Evolutionary conservation across 345 rosid genomes (phyloP).

Genomic region (Arabis hirsuta): DNA sequence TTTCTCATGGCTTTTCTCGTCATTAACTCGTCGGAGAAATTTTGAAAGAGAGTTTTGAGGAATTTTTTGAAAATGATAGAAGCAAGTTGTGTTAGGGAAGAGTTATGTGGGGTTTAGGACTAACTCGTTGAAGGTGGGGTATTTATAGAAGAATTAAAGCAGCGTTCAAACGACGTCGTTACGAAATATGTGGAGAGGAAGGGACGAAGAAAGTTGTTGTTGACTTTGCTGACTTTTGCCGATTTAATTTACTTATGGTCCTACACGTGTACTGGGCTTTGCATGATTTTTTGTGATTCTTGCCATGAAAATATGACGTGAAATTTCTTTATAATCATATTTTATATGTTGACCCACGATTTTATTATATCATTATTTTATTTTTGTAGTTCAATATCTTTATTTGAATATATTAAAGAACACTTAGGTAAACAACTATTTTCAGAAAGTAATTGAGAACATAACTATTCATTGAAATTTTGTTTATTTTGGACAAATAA

Average conservation of each 20-base stretch:
- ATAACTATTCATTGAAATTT: too few species aligned
- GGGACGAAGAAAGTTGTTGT: constrained; percentile 16
- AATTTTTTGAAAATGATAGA: constrained; percentile 1
- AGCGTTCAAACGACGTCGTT: constrained; percentile 25
- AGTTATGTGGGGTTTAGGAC: not conserved
- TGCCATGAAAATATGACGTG: not conserved
- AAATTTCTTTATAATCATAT: not conserved
- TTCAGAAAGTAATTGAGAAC: not conserved
- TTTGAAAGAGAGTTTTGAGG: not conserved
- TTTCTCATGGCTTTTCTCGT: constrained; percentile 46
- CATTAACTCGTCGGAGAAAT: constrained; percentile 21
- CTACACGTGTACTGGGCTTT: constrained; percentile 32
- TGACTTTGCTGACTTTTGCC: constrained; percentile 15
- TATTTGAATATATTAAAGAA: not conserved
- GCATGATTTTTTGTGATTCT: constrained; percentile 23
- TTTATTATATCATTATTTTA: not conserved
- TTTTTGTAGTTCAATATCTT: not conserved
- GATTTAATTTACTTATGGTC: constrained; percentile 18
- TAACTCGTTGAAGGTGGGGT: not conserved
- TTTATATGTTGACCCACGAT: not conserved
- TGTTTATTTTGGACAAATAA: too few species aligned
- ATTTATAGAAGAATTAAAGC: constrained; percentile 20
- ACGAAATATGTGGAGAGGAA: constrained; percentile 10
- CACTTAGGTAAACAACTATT: not conserved
- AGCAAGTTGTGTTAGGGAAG: not conserved